Evolutionary conservation across 1,284 basidiomycete species (phyloP).

Genomic region (Trichosporon sp.): DNA sequence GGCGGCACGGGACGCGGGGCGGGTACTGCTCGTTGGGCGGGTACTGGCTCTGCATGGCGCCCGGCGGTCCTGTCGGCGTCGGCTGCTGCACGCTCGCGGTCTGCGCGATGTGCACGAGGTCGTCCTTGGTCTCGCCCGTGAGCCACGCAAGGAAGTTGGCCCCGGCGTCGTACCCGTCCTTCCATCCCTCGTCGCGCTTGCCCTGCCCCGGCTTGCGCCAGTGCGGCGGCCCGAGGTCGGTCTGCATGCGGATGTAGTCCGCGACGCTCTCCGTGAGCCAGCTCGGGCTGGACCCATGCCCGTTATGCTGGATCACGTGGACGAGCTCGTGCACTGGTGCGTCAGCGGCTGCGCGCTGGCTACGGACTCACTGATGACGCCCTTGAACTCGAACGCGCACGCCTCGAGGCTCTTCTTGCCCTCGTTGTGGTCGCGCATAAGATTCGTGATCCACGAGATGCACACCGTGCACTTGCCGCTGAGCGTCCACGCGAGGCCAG

Average conservation of each 20-base stretch:
- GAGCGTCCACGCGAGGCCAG: conserved; percentile 30
- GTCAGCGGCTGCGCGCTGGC: background rate
- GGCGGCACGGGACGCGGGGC: conserved; percentile 1
- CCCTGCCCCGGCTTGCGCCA: conserved; percentile 34
- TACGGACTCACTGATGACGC: conserved; percentile 34
- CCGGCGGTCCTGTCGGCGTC: background rate
- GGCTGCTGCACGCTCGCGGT: background rate
- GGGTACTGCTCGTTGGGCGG: background rate
- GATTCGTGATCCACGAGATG: conserved; percentile 27
- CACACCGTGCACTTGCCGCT: conserved; percentile 30
- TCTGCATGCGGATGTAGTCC: conserved; percentile 29
- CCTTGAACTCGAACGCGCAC: conserved; percentile 40
- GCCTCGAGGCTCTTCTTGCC: conserved; percentile 22
- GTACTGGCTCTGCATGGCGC: background rate
- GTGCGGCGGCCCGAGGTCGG: conserved; percentile 30
- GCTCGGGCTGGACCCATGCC: conserved; percentile 23
- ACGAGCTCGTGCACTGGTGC: conserved; percentile 35
- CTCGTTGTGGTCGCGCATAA: conserved; percentile 21
- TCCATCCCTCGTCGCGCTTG: conserved; percentile 28
- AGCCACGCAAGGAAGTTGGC: conserved; percentile 36
- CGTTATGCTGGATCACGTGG: conserved; percentile 34
- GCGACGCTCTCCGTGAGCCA: conserved; percentile 39
- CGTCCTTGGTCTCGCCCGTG: conserved; percentile 20
- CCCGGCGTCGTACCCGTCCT: conserved; percentile 35
- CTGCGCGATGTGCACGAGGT: background rate